Evolutionary conservation across 371 early-diverging fungal genomes (phyloP).

Genomic region (Haplosporangium sp.): DNA sequence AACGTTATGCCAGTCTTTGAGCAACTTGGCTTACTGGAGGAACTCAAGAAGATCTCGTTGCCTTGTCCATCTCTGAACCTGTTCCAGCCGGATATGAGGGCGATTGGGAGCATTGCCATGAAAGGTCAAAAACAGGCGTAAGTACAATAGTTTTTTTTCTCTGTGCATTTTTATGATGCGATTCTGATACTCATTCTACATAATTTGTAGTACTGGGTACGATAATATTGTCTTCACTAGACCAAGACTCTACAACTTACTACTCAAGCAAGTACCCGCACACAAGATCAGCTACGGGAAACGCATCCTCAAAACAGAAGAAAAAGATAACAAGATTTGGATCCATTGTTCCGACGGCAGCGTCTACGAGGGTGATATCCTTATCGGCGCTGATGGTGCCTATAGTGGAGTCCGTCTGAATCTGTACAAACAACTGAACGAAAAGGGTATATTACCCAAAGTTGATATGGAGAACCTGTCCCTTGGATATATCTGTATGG

Average conservation of each 20-base stretch:
- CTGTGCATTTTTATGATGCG: slow-evolving; percentile 1
- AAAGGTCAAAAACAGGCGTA: not conserved
- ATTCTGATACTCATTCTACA: too few relatives aligned
- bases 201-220: slow-evolving; percentile 18
- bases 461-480: slow-evolving; percentile 11
- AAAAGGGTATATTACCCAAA: slow-evolving; percentile 7
- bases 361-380: slow-evolving; percentile 13
- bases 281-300: slow-evolving; percentile 14
- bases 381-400: too few relatives aligned
- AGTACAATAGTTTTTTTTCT: not conserved
- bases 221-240: slow-evolving; percentile 9
- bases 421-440: slow-evolving; percentile 10
- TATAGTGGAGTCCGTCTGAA: slow-evolving; percentile 25
- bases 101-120: not conserved
- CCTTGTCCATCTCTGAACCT: not conserved
- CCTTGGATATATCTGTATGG: slow-evolving; percentile 12
- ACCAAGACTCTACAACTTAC: slow-evolving; percentile 8
- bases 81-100: not conserved
- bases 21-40: slow-evolving; percentile 17
- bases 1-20: slow-evolving; percentile 7
- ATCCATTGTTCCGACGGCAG: slow-evolving; percentile 20
- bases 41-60: slow-evolving; percentile 1
- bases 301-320: not conserved
- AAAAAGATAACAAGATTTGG: slow-evolving; percentile 10
- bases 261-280: slow-evolving; percentile 7